phyloP scores from a whole-genome alignment of 495 filamentous ascomycete genomes.

The Penicillium turbatum region DNA sequence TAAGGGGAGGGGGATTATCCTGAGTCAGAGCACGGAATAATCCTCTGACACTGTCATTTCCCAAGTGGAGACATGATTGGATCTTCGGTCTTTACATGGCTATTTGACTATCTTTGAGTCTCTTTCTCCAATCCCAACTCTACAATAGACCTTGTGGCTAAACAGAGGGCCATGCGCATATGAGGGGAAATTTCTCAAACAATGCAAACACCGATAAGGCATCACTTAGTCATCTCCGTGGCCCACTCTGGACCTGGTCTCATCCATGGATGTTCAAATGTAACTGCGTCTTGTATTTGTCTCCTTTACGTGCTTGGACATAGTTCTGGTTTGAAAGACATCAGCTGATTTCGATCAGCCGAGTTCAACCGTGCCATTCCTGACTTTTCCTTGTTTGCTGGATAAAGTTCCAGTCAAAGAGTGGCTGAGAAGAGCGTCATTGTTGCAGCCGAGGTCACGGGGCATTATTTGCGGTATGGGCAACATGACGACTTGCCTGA shows the following conservation, averaged over 20 bases:
- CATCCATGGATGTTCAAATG: no score
- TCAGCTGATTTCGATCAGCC: background rate
- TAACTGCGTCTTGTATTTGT: background rate
- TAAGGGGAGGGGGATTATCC: background rate
- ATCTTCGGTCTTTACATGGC: background rate
- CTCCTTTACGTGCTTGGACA: background rate
- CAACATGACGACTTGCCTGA: background rate
- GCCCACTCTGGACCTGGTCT: no score
- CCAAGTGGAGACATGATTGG: background rate
- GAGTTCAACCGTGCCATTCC: background rate
- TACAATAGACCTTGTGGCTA: slow-evolving; percentile 5
- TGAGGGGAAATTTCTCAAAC: slow-evolving; percentile 1
- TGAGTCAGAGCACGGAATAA: slow-evolving; percentile 7
- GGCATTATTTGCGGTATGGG: background rate
- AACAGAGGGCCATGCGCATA: background rate
- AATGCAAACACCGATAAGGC: slow-evolving; percentile 6
- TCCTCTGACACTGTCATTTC: slow-evolving; percentile 21
- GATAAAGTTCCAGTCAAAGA: slow-evolving; percentile 1
- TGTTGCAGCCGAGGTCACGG: slow-evolving; percentile 6
- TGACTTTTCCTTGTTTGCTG: slow-evolving; percentile 2
- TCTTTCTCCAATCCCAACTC: slow-evolving; percentile 1
- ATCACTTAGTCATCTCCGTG: slow-evolving; percentile 1
- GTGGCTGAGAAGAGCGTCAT: slow-evolving; percentile 6
- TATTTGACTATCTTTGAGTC: background rate
- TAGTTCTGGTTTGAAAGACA: background rate